Base-by-base conservation (phyloP, 2,329 filamentous ascomycete genomes). In the Escovopsis weberi region DNA sequence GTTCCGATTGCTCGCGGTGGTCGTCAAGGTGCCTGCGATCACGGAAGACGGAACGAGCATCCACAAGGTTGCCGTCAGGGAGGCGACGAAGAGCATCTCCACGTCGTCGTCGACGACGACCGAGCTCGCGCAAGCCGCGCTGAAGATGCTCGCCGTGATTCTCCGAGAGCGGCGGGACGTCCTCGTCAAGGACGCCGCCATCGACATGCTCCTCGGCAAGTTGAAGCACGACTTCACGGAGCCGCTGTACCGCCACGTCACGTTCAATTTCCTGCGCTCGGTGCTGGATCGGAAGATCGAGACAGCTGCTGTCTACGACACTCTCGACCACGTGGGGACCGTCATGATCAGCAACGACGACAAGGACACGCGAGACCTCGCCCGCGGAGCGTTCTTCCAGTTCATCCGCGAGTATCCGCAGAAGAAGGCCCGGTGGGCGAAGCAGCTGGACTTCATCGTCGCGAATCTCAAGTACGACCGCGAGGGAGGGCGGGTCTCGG, bases 271-370 rank as follows among this genome's bases (percentile, higher is more conserved):
- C 61, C 65, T 98, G 45, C 82, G 88, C 36, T 83, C 86, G 1
- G 79, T 96, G 26, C 75, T 98, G 56, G 82, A 85, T 42, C 78
- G 88, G 15, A 89, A 83, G 57, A 71, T 96, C 37, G 75, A 94
- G 53, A 87, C 93, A 7, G 81, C 88, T 0, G 74, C 82, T 36
- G 80, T 98, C 28, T 98, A 98, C 57, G 89, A 96, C 55, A 81
- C 83, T 8, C 74, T 95, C 48, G 91, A 98, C 58, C 80, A 87
- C 53, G 81, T 94, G 28, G 85, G 86, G 38, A 80, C 76, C 4
- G 82, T 95, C 59, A 96, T 96, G 88, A 83, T 98, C 44, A 94
- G 84, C 37, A 96, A 96, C 56, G 85, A 94, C 48, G 88, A 93
- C 51, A 82, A 83, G 51, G 80, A 83, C 49, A 89, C 89, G 2